Conservation (phyloP, 1,139 yeast genomes). For the Geotrichum siamense region DNA sequence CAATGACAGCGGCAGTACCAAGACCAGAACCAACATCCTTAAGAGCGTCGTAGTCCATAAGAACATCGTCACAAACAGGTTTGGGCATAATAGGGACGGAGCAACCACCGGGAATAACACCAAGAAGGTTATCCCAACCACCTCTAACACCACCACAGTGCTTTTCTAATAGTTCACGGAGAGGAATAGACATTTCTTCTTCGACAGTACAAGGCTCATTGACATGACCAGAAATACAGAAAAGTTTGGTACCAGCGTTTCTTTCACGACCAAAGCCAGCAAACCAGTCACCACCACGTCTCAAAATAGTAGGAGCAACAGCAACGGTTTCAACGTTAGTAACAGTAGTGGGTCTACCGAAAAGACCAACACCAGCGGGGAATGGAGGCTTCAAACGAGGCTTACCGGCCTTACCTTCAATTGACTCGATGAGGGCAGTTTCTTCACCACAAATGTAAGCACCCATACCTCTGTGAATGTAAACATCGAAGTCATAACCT, state of each 20-base stretch:
- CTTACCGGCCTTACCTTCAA: constrained; percentile 88
- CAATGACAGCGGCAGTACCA: constrained; percentile 90
- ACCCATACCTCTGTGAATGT: constrained; percentile 84
- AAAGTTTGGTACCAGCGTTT: constrained; percentile 72
- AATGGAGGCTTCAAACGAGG: constrained; percentile 90
- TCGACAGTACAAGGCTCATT: constrained; percentile 89
- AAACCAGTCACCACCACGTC: constrained; percentile 88
- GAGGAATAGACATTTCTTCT: constrained; percentile 87
- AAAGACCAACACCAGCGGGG: constrained; percentile 88
- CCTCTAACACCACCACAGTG: constrained; percentile 89
- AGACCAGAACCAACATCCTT: constrained; percentile 79
- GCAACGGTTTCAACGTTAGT: constrained; percentile 86
- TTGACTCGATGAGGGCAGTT: constrained; percentile 76
- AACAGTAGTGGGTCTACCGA: constrained; percentile 85
- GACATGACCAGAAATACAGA: constrained; percentile 82
- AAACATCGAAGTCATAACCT: constrained; percentile 75
- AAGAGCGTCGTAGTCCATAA: constrained; percentile 83
- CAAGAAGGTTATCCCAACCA: constrained; percentile 84
- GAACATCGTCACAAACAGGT: constrained; percentile 54
- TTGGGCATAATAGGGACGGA: constrained; percentile 77
- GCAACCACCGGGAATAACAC: constrained; percentile 83
- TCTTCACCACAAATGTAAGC: constrained; percentile 90
- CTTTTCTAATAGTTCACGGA: constrained; percentile 70
- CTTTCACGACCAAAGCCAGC: constrained; percentile 76
- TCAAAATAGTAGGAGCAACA: constrained; percentile 78